These are phyloP conservation scores for Plectosphaerella sp. DNA, from an alignment of 2,329 filamentous ascomycete species.

Conservation along the genomic window DNA sequence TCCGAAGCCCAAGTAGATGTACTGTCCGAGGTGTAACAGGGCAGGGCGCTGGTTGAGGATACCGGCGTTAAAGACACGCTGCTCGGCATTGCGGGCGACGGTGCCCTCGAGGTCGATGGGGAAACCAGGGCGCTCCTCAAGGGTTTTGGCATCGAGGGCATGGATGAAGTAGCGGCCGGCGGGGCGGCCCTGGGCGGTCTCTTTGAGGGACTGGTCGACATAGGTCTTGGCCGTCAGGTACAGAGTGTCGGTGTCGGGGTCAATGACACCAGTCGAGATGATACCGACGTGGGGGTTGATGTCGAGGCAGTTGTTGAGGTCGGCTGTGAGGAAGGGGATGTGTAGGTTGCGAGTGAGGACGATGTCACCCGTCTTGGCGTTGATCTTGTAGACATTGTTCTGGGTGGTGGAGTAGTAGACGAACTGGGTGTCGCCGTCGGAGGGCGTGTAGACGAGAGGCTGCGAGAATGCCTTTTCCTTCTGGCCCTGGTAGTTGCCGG, in stretches of 20 bases:
- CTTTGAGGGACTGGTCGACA: slow-evolving; percentile 20
- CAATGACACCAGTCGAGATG: slow-evolving; percentile 39
- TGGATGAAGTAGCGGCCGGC: slow-evolving; percentile 29
- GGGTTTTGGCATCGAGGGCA: slow-evolving; percentile 30
- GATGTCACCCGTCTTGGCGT: slow-evolving; percentile 48
- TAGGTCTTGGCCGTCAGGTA: slow-evolving; percentile 40
- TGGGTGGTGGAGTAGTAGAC: slow-evolving; percentile 52
- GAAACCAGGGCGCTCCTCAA: slow-evolving; percentile 31
- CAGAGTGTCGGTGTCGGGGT: slow-evolving; percentile 35
- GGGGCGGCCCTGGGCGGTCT: slow-evolving; percentile 22
- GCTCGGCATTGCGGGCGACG: slow-evolving; percentile 36
- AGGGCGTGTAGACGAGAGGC: slow-evolving; percentile 43
- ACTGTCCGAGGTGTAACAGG: slow-evolving; percentile 37
- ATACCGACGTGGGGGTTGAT: slow-evolving; percentile 40
- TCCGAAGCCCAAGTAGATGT: slow-evolving; percentile 47
- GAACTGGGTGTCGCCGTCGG: slow-evolving; percentile 38
- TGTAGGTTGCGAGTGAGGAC: slow-evolving; percentile 38
- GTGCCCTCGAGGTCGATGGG: slow-evolving; percentile 42
- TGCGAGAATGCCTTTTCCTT: slow-evolving; percentile 48
- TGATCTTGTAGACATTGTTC: slow-evolving; percentile 52
- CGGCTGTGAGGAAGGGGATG: slow-evolving; percentile 42
- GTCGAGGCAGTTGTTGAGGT: slow-evolving; percentile 42
- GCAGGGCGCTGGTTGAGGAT: slow-evolving; percentile 45
- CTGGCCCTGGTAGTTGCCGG: slow-evolving; percentile 44
- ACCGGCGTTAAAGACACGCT: slow-evolving; percentile 45